Conservation (phyloP, 805 yeast genomes). For the Komagataella mondaviorum region DNA sequence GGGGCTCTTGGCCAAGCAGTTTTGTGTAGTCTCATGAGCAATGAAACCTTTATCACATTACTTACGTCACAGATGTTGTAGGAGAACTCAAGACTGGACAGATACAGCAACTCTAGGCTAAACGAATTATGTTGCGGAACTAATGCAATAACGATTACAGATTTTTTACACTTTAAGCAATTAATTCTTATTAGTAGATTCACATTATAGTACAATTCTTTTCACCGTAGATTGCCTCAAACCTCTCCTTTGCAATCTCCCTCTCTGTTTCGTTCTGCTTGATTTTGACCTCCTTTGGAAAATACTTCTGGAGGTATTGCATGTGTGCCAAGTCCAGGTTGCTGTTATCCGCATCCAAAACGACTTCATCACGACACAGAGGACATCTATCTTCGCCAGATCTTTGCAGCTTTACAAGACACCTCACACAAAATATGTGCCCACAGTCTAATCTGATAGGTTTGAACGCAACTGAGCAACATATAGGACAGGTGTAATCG, state of each 20-base stretch:
- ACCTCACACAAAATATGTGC: constrained; percentile 62
- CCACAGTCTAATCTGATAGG: constrained; percentile 54
- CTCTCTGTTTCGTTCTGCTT: constrained; percentile 42
- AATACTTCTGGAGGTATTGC: constrained; percentile 39
- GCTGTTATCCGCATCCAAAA: constrained; percentile 40
- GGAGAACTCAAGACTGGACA: too few relatives aligned
- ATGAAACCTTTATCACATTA: too few relatives aligned
- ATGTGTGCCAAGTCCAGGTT: constrained; percentile 45
- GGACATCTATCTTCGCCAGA: constrained; percentile 51
- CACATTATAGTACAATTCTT: neutral
- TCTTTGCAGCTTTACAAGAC: constrained; percentile 55
- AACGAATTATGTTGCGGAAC: too few relatives aligned
- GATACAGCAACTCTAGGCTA: too few relatives aligned
- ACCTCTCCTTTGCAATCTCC: constrained; percentile 30
- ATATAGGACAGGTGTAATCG: constrained; percentile 65
- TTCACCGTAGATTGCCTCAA: constrained; percentile 8
- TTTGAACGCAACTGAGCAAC: constrained; percentile 56
- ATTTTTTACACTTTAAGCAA: neutral
- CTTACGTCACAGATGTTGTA: too few relatives aligned
- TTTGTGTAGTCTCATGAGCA: too few relatives aligned
- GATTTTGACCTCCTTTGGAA: constrained; percentile 54
- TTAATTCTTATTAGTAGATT: too few relatives aligned
- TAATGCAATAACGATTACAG: neutral
- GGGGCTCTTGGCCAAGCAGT: too few relatives aligned
- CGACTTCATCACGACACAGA: constrained; percentile 43